Base-by-base conservation (phyloP, 1,139 yeast genomes). In the Suhomyces chickasaworum region DNA sequence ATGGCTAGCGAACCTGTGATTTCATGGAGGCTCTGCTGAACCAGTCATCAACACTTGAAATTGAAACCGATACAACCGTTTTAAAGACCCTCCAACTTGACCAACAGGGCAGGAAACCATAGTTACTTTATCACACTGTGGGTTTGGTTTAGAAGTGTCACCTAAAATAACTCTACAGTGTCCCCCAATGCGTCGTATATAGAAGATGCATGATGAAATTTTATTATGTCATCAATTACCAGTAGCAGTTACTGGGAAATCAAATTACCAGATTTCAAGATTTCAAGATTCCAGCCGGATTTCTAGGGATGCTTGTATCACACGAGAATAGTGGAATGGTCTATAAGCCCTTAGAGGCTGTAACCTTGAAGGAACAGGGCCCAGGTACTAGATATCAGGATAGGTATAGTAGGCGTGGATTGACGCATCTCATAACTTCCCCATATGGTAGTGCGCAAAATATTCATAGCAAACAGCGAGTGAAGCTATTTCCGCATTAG, bases 381-480 rank as follows among this genome's bases (percentile, higher is more conserved):
- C 18, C 10, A 27, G 15, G n/a, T 6, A 12, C 12, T 7, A 25
- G 29, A 25, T 7, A 4, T 10, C 13, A 8, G n/a, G 5, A 10
- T 9, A 13, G 10, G 27, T 12, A 6, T 25, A 25, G 29, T 25
- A n/a, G n/a, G 29, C 12, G n/a, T 25, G 29, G 29, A 8, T 25
- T 13, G 37, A 34, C 23, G 43, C 43, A 40, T 7, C n/a, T 35
- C 12, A 41, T 41, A 20, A 41, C 39, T 41, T 29, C 44, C 44
- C 13, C 13, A 35, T 35, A 15, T 8, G 44, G 44, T 13, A 41
- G 39, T 41, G 30, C 39, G 44, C 44, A 41, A 40, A 34, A 16
- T 15, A 3, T 29, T 9, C 22, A 17, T 13, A 20, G 25, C 31
- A 8, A 16, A 25, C 21, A 18, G 29, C 27, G 35, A 16, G 22